Percentiles rank a stretch among this genome's conserved stretches.
Evolutionary conservation across 345 rosid genomes (phyloP).

Genomic region (Moricandia arvensis): DNA sequence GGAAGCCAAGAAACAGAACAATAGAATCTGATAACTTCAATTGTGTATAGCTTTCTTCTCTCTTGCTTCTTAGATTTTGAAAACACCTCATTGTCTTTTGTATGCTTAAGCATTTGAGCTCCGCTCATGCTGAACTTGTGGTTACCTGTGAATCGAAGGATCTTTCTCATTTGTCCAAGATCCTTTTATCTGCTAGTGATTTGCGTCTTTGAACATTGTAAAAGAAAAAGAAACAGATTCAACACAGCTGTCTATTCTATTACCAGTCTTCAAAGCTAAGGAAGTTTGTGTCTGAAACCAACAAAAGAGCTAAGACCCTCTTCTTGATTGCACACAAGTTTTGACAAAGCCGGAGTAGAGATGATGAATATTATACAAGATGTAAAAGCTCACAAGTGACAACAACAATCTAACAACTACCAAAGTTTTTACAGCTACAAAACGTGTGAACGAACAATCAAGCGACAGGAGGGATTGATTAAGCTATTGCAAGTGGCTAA

Average conservation of each 20-base stretch:
- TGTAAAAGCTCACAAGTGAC: slow-evolving; percentile 26
- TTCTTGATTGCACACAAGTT: neutral
- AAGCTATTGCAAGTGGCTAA: slow-evolving; percentile 21
- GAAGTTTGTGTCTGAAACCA: slow-evolving; percentile 12
- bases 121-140: slow-evolving; percentile 9
- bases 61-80: slow-evolving; percentile 25
- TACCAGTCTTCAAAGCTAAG: slow-evolving; percentile 22
- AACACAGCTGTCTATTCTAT: slow-evolving; percentile 14
- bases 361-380: slow-evolving; percentile 37
- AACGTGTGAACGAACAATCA: slow-evolving; percentile 27
- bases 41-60: neutral
- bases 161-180: slow-evolving; percentile 29
- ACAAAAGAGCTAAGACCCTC: slow-evolving; percentile 6
- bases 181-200: slow-evolving; percentile 6
- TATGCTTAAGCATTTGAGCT: slow-evolving; percentile 27
- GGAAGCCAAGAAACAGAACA: slow-evolving; percentile 52
- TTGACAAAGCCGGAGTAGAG: slow-evolving; percentile 12
- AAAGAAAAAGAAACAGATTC: neutral
- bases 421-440: slow-evolving; percentile 33
- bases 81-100: slow-evolving; percentile 36
- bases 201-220: slow-evolving; percentile 18
- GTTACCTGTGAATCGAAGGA: slow-evolving; percentile 19
- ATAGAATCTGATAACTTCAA: no score
- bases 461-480: slow-evolving; percentile 38
- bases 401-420: slow-evolving; percentile 25